Conservation (phyloP, 73 alveolate genomes). For the Uronychia binucleata region DNA sequence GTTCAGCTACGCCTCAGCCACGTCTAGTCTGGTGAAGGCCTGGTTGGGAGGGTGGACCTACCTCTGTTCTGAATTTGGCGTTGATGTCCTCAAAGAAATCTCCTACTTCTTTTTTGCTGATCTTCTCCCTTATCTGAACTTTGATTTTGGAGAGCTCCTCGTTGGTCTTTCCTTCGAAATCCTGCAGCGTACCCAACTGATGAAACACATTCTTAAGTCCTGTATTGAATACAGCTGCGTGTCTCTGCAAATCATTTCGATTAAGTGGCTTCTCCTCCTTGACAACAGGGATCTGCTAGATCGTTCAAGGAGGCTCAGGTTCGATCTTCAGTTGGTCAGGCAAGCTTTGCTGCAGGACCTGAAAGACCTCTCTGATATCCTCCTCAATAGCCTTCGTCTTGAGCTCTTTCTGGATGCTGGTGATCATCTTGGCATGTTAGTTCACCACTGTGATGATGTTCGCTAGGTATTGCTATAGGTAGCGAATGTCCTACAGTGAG, state of each 20-base stretch:
- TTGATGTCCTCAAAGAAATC: not conserved
- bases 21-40: not conserved
- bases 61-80: not conserved
- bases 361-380: too few relatives aligned
- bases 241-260: too few relatives aligned
- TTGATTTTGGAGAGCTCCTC: not conserved
- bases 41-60: not conserved
- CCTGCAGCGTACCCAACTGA: too few relatives aligned
- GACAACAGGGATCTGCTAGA: too few relatives aligned
- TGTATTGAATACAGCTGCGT: too few relatives aligned
- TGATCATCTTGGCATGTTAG: conserved; percentile 17
- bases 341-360: too few relatives aligned
- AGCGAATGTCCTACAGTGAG: not conserved
- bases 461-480: conserved; percentile 10
- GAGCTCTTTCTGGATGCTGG: not conserved
- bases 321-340: too few relatives aligned
- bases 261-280: too few relatives aligned
- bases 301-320: too few relatives aligned
- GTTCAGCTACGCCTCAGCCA: not conserved
- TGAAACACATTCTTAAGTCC: too few relatives aligned
- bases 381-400: not conserved
- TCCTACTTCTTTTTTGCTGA: not conserved
- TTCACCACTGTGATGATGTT: not conserved
- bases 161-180: not conserved
- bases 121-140: not conserved